These are phyloP conservation scores for Talaromyces sp. DNA, from an alignment of 2,329 filamentous ascomycete species.

Conservation along the genomic window DNA sequence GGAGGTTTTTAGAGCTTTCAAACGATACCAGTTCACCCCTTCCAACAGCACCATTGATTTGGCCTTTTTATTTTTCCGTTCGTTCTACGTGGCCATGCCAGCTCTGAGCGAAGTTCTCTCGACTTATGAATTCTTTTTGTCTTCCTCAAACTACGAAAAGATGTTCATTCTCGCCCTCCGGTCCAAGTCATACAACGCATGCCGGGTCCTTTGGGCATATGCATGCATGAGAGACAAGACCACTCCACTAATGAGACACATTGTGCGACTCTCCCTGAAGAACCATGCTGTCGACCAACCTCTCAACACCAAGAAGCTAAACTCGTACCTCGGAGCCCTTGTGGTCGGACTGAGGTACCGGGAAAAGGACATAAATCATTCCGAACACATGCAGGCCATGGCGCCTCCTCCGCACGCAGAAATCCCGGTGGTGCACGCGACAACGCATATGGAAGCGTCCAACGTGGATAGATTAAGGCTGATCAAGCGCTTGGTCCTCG, in stretches of 20 bases:
- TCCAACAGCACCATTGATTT: slow-evolving; percentile 25
- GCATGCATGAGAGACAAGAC: slow-evolving; percentile 37
- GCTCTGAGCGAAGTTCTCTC: neutral
- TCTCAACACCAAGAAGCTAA: neutral
- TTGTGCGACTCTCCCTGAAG: slow-evolving; percentile 26
- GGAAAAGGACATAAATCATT: slow-evolving; percentile 6
- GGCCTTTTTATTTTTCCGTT: slow-evolving; percentile 24
- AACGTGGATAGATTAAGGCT: slow-evolving; percentile 22
- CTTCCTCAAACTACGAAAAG: slow-evolving; percentile 26
- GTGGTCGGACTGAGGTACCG: slow-evolving; percentile 28
- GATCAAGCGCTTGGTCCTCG: slow-evolving; percentile 22
- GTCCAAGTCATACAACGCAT: slow-evolving; percentile 35
- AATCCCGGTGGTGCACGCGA: slow-evolving; percentile 23
- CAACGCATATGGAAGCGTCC: slow-evolving; percentile 9
- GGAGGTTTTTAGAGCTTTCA: slow-evolving; percentile 28
- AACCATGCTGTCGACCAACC: neutral
- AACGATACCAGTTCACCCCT: slow-evolving; percentile 22
- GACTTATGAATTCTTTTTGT: slow-evolving; percentile 16
- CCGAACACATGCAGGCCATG: slow-evolving; percentile 11
- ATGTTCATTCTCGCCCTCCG: slow-evolving; percentile 42
- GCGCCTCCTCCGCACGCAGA: slow-evolving; percentile 24
- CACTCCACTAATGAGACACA: slow-evolving; percentile 29
- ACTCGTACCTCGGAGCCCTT: slow-evolving; percentile 28
- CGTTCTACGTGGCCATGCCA: slow-evolving; percentile 20
- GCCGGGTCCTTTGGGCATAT: slow-evolving; percentile 46